Base-by-base conservation (phyloP, 768 basidiomycete species). In the Psilocybe cubensis region DNA sequence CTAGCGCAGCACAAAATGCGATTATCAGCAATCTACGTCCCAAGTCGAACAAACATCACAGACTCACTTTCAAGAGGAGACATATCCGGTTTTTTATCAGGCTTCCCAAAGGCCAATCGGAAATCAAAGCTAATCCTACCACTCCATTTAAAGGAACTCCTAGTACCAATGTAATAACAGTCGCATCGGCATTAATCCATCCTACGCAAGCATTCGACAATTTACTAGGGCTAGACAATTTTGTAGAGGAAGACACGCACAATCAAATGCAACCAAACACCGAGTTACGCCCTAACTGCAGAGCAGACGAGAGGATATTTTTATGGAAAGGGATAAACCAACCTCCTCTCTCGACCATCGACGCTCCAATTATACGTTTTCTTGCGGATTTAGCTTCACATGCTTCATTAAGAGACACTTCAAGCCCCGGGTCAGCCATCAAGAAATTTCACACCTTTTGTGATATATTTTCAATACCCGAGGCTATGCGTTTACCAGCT, bases 241-340 rank as follows among this genome's bases (percentile, higher is more conserved):
- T 58, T 11, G 6, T 20, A 7, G 33, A 17, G 33, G 8, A 35
- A 8, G 33, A 17, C 33, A 17, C 8, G 33, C 9, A 35, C 17
- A 35, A 8, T 35, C 33, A 8, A 35, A 35, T 17, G 33, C 33
- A 17, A 8, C 8, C 33, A 8, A 35, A 35, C 20, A 5, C 12
- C 17, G 5, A 17, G 5, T 41, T 62, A 4, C 58, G 48, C 3
- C 57, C 61, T 9, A 1, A 21, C 8, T 58, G 58, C 48, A 44
- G 4, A 21, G 53, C 57, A 10, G 54, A 48, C 2, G 23, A 59
- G 23, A 31, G 48, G n/a, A 18, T 60, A 20, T 55, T 56, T 40
- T 2, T 1, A 0, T 78, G 76, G 76, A 62, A 48, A 24, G 77
- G 77, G 0, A 63, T 75, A 0, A 69, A 72, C 52, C 46, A 54